Evolutionary conservation across 768 basidiomycete species (phyloP).

Genomic region (Tubosaeta brunneosetosa): DNA sequence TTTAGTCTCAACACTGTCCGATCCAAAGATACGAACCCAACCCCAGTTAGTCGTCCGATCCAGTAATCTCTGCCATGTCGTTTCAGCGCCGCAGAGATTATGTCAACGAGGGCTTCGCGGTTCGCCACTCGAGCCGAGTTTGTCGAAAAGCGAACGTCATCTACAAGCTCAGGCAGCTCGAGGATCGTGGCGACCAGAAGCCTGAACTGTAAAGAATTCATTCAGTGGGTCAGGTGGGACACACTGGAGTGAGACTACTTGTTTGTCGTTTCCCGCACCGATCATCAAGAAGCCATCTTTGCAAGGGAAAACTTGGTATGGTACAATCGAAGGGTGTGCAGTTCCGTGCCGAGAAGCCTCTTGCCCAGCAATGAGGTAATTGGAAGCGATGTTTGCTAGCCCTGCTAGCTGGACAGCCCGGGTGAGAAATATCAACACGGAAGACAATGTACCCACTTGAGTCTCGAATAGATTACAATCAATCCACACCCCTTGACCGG

Average conservation of each 20-base stretch:
- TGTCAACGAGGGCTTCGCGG: conserved; percentile 59
- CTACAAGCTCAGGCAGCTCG: conserved; percentile 51
- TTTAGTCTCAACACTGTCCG: conserved; percentile 5
- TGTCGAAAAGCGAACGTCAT: conserved; percentile 61
- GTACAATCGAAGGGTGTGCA: conserved; percentile 89
- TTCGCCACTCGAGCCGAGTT: conserved; percentile 76
- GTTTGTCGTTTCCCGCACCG: conserved; percentile 86
- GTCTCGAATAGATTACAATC: conserved; percentile 92
- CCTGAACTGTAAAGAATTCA: conserved; percentile 50
- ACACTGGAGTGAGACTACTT: conserved; percentile 40
- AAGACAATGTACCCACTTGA: conserved; percentile 49
- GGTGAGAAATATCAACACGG: conserved; percentile 1
- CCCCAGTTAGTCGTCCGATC: conserved; percentile 69
- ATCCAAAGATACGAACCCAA: conserved; percentile 53
- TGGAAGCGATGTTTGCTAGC: conserved; percentile 88
- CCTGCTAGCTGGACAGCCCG: conserved; percentile 64
- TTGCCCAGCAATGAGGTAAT: conserved; percentile 82
- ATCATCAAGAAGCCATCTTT: conserved; percentile 89
- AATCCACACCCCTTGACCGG: conserved; percentile 85
- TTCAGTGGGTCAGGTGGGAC: conserved; percentile 8
- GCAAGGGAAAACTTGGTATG: conserved; percentile 89
- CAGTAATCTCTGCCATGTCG: conserved; percentile 63
- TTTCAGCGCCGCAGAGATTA: conserved; percentile 61
- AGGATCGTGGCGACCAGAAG: conserved; percentile 63
- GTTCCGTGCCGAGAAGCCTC: conserved; percentile 89